These are phyloP conservation scores for Xylariomycetidae sp. DNA, from an alignment of 2,329 filamentous ascomycete species.

Conservation along the genomic window DNA sequence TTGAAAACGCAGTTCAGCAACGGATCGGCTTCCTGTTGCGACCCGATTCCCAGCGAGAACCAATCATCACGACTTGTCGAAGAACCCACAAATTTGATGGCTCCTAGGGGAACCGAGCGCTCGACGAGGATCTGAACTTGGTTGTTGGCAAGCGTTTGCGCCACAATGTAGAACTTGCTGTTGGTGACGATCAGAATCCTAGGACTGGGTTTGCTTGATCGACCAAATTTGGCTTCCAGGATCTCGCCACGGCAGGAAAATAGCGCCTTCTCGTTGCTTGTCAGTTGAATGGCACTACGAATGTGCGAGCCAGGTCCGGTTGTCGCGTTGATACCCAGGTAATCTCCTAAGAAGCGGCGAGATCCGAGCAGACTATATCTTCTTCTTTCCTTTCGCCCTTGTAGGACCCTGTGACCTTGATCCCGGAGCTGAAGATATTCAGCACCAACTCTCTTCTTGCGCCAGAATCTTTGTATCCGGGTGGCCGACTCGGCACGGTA, in stretches of 20 bases:
- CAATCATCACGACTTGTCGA: conserved; percentile 89
- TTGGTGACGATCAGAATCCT: conserved; percentile 80
- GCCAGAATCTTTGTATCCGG: conserved; percentile 92
- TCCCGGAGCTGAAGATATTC: conserved; percentile 87
- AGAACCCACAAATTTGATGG: conserved; percentile 81
- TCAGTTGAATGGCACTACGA: conserved; percentile 67
- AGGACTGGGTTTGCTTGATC: conserved; percentile 89
- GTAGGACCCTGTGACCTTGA: conserved; percentile 76
- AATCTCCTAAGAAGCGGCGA: conserved; percentile 89
- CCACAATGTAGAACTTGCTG: conserved; percentile 83
- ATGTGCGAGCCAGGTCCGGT: conserved; percentile 79
- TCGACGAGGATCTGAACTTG: conserved; percentile 79
- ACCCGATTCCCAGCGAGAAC: conserved; percentile 90
- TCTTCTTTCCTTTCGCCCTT: conserved; percentile 82
- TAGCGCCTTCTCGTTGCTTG: conserved; percentile 66
- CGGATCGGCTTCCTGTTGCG: conserved; percentile 88
- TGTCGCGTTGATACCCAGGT: conserved; percentile 79
- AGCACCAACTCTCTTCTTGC: conserved; percentile 84
- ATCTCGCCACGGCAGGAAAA: conserved; percentile 92
- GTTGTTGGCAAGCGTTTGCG: conserved; percentile 76
- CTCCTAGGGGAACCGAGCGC: conserved; percentile 73
- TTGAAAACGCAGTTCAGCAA: conserved; percentile 91
- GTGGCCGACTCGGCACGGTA: conserved; percentile 91
- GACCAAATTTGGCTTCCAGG: conserved; percentile 89
- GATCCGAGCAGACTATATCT: conserved; percentile 89